Conservation (phyloP, 768 basidiomycete genomes). For the Collybiopsis confluens region DNA sequence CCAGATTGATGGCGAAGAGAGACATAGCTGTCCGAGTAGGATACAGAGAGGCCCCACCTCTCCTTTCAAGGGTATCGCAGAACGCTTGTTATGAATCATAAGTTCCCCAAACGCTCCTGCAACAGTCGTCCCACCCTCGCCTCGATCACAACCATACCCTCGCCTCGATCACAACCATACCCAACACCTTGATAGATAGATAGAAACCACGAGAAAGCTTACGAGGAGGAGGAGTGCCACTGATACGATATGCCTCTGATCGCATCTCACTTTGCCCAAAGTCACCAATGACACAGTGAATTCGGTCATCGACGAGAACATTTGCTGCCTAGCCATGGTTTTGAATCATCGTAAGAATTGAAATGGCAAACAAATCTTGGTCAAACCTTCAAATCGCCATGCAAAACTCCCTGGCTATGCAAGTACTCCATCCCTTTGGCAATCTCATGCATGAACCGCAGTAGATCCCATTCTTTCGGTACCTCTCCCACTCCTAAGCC, state of each 20-base stretch:
- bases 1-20: too few species aligned
- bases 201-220: too few species aligned
- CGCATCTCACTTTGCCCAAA: constrained; percentile 84
- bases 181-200: too few species aligned
- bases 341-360: neutral
- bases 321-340: constrained; percentile 51
- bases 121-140: too few species aligned
- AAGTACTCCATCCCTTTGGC: constrained; percentile 81
- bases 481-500: constrained; percentile 8
- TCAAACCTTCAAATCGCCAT: constrained; percentile 77
- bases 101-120: too few species aligned
- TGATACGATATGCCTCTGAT: constrained; percentile 61
- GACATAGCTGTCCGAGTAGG: too few species aligned
- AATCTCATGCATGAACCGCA: constrained; percentile 68
- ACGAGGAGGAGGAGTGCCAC: constrained; percentile 47
- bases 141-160: too few species aligned
- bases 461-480: constrained; percentile 38
- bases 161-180: too few species aligned
- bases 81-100: too few species aligned
- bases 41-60: too few species aligned
- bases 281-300: constrained; percentile 71
- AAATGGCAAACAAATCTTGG: neutral
- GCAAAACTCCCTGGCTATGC: constrained; percentile 62
- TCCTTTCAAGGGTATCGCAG: too few species aligned
- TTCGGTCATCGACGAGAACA: constrained; percentile 65